phyloP scores from a whole-genome alignment of 257 asterid genomes.

The Solanum etuberosum region DNA sequence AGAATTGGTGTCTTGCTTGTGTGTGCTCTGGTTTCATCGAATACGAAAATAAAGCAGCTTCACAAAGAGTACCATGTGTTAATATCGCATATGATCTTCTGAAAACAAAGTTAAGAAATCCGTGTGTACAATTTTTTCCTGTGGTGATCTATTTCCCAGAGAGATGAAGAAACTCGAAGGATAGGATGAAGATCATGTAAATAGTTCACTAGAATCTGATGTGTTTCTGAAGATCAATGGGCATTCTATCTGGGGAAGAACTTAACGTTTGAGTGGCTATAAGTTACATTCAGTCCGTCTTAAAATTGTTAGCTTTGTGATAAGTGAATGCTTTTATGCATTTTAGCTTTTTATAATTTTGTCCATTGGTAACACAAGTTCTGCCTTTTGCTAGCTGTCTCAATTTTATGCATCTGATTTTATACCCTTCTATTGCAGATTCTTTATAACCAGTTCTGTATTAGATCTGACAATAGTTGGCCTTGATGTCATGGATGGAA shows the following conservation, averaged over 20 bases:
- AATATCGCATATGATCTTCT: not conserved
- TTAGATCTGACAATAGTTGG: slow-evolving; percentile 96
- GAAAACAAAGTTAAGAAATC: not conserved
- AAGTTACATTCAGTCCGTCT: not conserved
- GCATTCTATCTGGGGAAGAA: not conserved
- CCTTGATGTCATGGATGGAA: slow-evolving; percentile 72
- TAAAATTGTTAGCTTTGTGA: not conserved
- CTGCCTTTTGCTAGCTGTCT: not conserved
- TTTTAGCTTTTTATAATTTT: not conserved
- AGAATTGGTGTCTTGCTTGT: not conserved
- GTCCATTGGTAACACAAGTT: not conserved
- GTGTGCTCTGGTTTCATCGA: not conserved
- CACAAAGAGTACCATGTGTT: not conserved
- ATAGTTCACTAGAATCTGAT: not conserved
- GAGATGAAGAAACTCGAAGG: not conserved
- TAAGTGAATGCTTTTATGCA: not conserved
- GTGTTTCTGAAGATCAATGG: not conserved
- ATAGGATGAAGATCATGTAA: not conserved
- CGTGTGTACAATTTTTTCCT: not conserved
- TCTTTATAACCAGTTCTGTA: slow-evolving; percentile 89
- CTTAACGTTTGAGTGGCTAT: not conserved
- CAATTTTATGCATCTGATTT: not conserved
- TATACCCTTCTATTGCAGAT: slow-evolving; percentile 37
- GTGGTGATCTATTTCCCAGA: not conserved
- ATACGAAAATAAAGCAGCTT: not conserved